phyloP scores from a whole-genome alignment of 2,329 filamentous ascomycete genomes.

The Ophiocordyceps camponoti-rufipedis region DNA sequence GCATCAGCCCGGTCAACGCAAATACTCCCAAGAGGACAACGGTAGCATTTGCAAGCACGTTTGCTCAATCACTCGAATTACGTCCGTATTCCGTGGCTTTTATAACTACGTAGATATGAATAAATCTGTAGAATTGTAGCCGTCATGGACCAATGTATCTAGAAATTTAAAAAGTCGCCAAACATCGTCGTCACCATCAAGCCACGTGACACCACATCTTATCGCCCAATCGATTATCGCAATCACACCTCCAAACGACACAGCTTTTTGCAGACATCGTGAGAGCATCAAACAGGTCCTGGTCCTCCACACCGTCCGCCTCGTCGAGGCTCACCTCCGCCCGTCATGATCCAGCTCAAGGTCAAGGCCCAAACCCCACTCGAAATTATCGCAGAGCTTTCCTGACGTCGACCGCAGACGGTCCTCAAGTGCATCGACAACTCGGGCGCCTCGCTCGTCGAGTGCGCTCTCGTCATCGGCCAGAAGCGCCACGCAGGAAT shows the following conservation, averaged over 20 bases:
- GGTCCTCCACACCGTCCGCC: not conserved
- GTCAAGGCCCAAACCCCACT: not conserved
- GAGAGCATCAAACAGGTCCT: not conserved
- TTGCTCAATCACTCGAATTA: too few species aligned
- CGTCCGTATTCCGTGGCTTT: too few species aligned
- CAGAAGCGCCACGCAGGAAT: slow-evolving; percentile 81
- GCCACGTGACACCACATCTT: not conserved
- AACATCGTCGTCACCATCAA: too few species aligned
- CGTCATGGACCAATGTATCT: too few species aligned
- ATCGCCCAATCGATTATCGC: not conserved
- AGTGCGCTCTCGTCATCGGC: slow-evolving; percentile 84
- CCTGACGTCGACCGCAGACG: slow-evolving; percentile 36
- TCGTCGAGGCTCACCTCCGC: not conserved
- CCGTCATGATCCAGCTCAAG: slow-evolving; percentile 1
- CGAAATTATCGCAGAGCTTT: not conserved
- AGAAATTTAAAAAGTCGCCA: too few species aligned
- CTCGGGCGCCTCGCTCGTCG: slow-evolving; percentile 90
- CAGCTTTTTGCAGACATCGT: too few species aligned
- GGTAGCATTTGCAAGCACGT: too few species aligned
- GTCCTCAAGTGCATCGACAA: slow-evolving; percentile 99
- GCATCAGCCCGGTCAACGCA: not conserved
- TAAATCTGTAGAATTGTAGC: too few species aligned
- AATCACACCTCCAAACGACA: too few species aligned
- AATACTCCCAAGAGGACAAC: not conserved
- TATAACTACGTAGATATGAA: too few species aligned